Evolutionary conservation across 495 filamentous ascomycete genomes (phyloP).

Genomic region (Mytilinidion resinicola): DNA sequence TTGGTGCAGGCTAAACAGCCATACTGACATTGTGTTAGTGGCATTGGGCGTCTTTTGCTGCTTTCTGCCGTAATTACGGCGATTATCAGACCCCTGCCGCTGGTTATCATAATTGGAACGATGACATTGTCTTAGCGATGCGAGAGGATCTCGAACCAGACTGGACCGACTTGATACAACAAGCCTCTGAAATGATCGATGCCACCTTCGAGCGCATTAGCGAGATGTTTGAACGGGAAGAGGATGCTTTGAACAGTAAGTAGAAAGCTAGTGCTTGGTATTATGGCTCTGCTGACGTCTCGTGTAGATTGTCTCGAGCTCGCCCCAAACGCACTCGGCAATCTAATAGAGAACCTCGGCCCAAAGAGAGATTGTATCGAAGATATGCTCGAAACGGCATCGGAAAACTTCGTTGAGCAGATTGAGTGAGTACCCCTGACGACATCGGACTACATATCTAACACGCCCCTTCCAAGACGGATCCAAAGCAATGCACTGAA

Average conservation of each 20-base stretch:
- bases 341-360: slow-evolving; percentile 2
- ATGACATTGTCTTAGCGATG: slow-evolving; percentile 17
- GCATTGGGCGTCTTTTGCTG: slow-evolving; percentile 3
- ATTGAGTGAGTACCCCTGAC: background rate
- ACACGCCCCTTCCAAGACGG: too few relatives aligned
- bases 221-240: background rate
- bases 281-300: too few relatives aligned
- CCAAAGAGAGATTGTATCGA: background rate
- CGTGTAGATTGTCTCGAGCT: background rate
- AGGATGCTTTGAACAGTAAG: too few relatives aligned
- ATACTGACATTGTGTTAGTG: slow-evolving; percentile 7
- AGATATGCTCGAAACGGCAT: slow-evolving; percentile 5
- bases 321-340: slow-evolving; percentile 5
- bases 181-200: background rate
- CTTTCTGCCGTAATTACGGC: slow-evolving; percentile 14
- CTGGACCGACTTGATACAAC: slow-evolving; percentile 1
- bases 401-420: slow-evolving; percentile 8
- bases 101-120: slow-evolving; percentile 13
- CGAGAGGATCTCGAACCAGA: slow-evolving; percentile 6
- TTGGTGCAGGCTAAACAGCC: background rate
- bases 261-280: too few relatives aligned
- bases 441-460: too few relatives aligned
- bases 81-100: background rate
- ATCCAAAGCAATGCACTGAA: too few relatives aligned
- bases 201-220: slow-evolving; percentile 4